Conservation (phyloP, 345 rosid species). For the Salix brachista region DNA sequence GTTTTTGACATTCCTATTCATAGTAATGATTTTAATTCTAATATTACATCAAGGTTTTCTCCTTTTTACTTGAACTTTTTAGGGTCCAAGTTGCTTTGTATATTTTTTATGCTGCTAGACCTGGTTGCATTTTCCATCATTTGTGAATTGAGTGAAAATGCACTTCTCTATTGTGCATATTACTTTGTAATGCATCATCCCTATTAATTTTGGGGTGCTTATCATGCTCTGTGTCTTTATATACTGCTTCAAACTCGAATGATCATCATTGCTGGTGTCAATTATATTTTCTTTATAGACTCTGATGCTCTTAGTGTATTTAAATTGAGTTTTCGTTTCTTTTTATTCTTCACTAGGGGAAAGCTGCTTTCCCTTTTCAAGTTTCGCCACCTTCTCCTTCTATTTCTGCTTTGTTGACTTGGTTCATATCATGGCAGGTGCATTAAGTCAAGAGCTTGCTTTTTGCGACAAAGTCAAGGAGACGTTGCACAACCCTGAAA, state of each 20-base stretch:
- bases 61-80: neutral
- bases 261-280: neutral
- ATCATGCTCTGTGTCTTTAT: neutral
- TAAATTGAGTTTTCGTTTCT: neutral
- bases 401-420: constrained; percentile 7
- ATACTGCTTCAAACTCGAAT: neutral
- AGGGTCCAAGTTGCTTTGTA: neutral
- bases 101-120: neutral
- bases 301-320: neutral
- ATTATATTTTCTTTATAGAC: neutral
- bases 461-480: constrained; percentile 85
- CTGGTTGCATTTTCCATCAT: neutral
- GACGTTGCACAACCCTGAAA: constrained; percentile 56
- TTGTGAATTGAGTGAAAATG: neutral
- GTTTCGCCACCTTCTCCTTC: neutral
- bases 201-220: neutral
- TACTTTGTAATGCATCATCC: neutral
- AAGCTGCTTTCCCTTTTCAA: neutral
- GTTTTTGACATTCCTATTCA: neutral
- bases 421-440: constrained; percentile 43
- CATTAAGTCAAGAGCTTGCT: constrained; percentile 61
- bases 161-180: neutral
- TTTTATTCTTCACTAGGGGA: neutral
- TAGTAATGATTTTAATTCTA: neutral
- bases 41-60: too few species aligned